phyloP scores from a whole-genome alignment of 495 filamentous ascomycete genomes.

The Penicillium salamii region DNA sequence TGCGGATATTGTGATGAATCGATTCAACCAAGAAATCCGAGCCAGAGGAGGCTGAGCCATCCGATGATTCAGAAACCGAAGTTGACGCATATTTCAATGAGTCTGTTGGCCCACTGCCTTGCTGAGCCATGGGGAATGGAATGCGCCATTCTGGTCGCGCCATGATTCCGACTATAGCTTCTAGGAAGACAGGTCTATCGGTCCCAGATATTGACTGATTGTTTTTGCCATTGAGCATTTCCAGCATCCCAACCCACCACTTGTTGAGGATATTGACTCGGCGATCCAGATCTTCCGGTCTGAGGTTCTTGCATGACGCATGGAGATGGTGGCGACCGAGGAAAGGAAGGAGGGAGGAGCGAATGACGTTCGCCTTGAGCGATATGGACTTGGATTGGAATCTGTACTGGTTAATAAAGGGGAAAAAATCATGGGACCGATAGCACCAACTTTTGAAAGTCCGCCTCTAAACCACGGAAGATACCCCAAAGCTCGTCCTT shows the following conservation, averaged over 20 bases:
- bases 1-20: slow-evolving; percentile 89
- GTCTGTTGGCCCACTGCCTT: slow-evolving; percentile 23
- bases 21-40: slow-evolving; percentile 86
- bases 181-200: slow-evolving; percentile 78
- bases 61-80: slow-evolving; percentile 41
- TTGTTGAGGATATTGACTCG: slow-evolving; percentile 81
- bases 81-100: slow-evolving; percentile 36
- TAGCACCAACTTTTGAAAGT: slow-evolving; percentile 68
- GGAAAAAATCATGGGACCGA: neutral
- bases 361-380: slow-evolving; percentile 76
- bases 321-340: slow-evolving; percentile 70
- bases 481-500: slow-evolving; percentile 88
- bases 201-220: slow-evolving; percentile 71
- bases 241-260: slow-evolving; percentile 92
- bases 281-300: slow-evolving; percentile 83
- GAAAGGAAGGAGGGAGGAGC: slow-evolving; percentile 79
- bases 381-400: slow-evolving; percentile 76
- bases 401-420: slow-evolving; percentile 26
- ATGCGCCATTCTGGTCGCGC: slow-evolving; percentile 88
- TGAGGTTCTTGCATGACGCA: slow-evolving; percentile 61
- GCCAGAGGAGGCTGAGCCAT: slow-evolving; percentile 39
- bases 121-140: slow-evolving; percentile 51
- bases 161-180: slow-evolving; percentile 83
- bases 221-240: slow-evolving; percentile 75
- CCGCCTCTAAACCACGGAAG: slow-evolving; percentile 78